Percentiles rank a stretch among this genome's conserved stretches.
phyloP scores from a whole-genome alignment of 192 early-diverging fungal species.

The Helicostylum pulchrum region DNA sequence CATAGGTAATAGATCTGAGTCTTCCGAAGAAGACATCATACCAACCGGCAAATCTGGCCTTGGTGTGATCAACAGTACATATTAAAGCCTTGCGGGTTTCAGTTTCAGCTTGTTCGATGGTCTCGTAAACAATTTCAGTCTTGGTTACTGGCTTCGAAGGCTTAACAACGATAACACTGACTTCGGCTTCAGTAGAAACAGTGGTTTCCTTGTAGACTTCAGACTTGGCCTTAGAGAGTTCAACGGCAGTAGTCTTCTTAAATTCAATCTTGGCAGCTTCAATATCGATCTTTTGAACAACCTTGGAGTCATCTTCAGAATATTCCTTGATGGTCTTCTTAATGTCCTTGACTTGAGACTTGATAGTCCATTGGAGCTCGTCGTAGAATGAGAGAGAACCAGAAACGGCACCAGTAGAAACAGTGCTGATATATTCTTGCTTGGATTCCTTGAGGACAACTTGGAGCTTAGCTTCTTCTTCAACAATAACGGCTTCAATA shows the following conservation, averaged over 20 bases:
- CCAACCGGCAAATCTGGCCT: slow-evolving; percentile 2
- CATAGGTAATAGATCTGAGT: neutral
- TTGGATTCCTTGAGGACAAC: slow-evolving; percentile 7
- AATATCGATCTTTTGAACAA: neutral
- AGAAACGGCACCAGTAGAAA: neutral
- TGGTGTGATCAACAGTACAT: slow-evolving; percentile 2
- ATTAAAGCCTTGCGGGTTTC: slow-evolving; percentile 1
- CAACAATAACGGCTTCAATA: neutral
- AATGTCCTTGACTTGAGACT: neutral
- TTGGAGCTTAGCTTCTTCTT: slow-evolving; percentile 11
- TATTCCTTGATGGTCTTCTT: slow-evolving; percentile 13
- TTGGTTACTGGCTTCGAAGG: neutral
- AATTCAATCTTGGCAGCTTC: neutral
- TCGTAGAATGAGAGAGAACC: neutral
- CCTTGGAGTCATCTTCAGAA: slow-evolving; percentile 11
- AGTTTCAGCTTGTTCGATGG: neutral
- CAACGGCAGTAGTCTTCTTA: neutral
- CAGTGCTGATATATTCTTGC: neutral
- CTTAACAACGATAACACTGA: neutral
- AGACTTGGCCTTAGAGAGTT: slow-evolving; percentile 7
- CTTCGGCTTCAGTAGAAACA: neutral
- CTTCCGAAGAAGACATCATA: slow-evolving; percentile 13
- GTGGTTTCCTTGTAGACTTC: neutral
- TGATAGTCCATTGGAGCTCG: slow-evolving; percentile 1
- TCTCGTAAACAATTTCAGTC: neutral